Percentiles rank a stretch among this genome's conserved stretches.
Evolutionary conservation across 2,329 filamentous ascomycete species (phyloP).

Genomic region (Diplodia intermedia): DNA sequence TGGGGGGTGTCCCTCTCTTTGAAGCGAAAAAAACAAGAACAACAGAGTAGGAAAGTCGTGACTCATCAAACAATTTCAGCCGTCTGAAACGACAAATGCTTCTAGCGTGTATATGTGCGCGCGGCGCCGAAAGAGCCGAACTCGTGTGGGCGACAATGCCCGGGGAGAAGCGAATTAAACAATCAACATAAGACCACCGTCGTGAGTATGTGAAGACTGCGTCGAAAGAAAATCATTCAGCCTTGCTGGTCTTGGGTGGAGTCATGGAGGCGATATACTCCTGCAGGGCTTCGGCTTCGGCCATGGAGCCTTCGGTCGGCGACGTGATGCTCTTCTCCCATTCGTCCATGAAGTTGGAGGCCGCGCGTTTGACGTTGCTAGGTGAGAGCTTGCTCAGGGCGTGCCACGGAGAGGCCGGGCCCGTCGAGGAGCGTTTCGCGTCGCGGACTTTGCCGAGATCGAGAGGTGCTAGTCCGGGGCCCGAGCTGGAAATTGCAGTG

Average conservation of each 20-base stretch:
- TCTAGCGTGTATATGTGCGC: background rate
- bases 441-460: constrained; percentile 28
- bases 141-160: background rate
- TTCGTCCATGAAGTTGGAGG: constrained; percentile 86
- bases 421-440: constrained; percentile 37
- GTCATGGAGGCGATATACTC: constrained; percentile 17
- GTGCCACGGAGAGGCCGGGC: constrained; percentile 64
- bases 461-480: constrained; percentile 25
- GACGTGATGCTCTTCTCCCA: constrained; percentile 70
- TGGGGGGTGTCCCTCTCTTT: background rate
- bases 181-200: constrained; percentile 1
- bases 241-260: constrained; percentile 10
- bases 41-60: constrained; percentile 10
- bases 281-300: constrained; percentile 27
- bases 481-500: constrained; percentile 12
- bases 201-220: background rate
- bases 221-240: constrained; percentile 4
- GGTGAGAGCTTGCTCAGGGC: constrained; percentile 75
- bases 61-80: constrained; percentile 13
- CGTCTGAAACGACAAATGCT: background rate
- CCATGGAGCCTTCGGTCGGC: constrained; percentile 24
- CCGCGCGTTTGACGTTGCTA: constrained; percentile 79
- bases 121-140: background rate
- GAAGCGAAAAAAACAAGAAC: background rate
- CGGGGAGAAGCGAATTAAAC: background rate